These are phyloP conservation scores for Metschnikowia borealis DNA, from an alignment of 805 yeast species.

Conservation along the genomic window DNA sequence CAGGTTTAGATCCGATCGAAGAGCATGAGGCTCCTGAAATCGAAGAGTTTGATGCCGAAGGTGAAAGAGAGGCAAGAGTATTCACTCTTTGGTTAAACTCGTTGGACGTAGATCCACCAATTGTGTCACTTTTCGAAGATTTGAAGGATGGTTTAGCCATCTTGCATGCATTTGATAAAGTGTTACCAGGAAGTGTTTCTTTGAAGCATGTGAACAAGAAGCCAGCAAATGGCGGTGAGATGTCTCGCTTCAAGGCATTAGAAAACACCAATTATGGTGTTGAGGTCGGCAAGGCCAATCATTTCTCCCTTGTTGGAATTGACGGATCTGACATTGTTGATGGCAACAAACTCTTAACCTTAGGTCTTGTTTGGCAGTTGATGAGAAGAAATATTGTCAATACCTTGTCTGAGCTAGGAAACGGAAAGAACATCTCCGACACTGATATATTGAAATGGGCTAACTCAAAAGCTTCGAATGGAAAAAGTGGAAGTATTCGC, in stretches of 20 bases:
- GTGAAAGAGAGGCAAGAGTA: constrained; percentile 98
- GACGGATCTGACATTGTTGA: constrained; percentile 97
- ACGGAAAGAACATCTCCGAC: constrained; percentile 69
- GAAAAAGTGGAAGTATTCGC: constrained; percentile 66
- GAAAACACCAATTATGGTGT: constrained; percentile 99
- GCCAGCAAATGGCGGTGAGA: constrained; percentile 69
- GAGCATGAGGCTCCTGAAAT: constrained; percentile 89
- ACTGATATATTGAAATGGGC: constrained; percentile 92
- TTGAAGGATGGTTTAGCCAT: constrained; percentile 87
- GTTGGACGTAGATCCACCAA: constrained; percentile 92
- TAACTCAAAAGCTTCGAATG: constrained; percentile 79
- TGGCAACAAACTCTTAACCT: constrained; percentile 81
- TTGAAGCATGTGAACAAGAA: constrained; percentile 76
- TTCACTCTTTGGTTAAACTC: constrained; percentile 97
- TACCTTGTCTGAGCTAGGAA: constrained; percentile 73
- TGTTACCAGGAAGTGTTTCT: constrained; percentile 87
- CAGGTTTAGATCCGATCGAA: constrained; percentile 93
- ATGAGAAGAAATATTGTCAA: constrained; percentile 93
- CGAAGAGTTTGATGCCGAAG: constrained; percentile 98
- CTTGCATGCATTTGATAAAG: constrained; percentile 92
- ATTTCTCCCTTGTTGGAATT: constrained; percentile 92
- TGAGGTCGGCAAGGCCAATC: constrained; percentile 87
- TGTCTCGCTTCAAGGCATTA: constrained; percentile 88
- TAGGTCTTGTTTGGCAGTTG: constrained; percentile 96
- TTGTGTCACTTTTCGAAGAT: constrained; percentile 87